Evolutionary conservation across 176 grass and related monocot species (phyloP), one percentile per base, ranked within the genome.

Genomic region (Zizania latifolia): DNA sequence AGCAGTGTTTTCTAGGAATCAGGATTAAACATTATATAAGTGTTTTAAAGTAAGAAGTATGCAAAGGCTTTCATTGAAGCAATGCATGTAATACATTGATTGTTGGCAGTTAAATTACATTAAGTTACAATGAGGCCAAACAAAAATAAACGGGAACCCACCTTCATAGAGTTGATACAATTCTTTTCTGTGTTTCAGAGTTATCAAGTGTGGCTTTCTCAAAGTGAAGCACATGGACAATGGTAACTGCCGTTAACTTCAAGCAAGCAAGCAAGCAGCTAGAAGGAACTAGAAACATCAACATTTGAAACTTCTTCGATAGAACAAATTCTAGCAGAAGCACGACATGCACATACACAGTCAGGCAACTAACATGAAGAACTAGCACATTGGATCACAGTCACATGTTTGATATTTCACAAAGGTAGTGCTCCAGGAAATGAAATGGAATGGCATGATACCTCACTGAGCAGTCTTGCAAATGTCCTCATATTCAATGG

Each of bases 401-500:
- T 15, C 13, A 4, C 57, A 62, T 28, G 43, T 62, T 2, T 27
- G 35, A 27, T 9, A n/a, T n/a, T 54, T 32, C 3, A 23, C 11
- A 72, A 19, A 13, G 34, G 67, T 39, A 15, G 45, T 77, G 67
- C 63, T 66, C 32, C n/a, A 53, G 50, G 58, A 78, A 58, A 51
- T 45, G 21, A 37, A 57, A 59, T 67, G 27, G 22, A 75, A 70
- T 58, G 4, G 14, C 36, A 35, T 43, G 12, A 36, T 51, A 50
- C 38, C 64, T 88, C 80, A 90, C 10, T 77, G 75, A 50, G 78
- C 39, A 72, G 94, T 75, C 81, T 98, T 98, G 84, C 91, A 89
- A 63, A 98, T 98, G 79, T 94, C 91, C 76, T 98, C 94, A 8
- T 98, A 98, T 37, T 93, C 91, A 1, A 94, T 78, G 38, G 94